Evolutionary conservation across 2,329 filamentous ascomycete species (phyloP).

Genomic region (Botrytis squamosa): DNA sequence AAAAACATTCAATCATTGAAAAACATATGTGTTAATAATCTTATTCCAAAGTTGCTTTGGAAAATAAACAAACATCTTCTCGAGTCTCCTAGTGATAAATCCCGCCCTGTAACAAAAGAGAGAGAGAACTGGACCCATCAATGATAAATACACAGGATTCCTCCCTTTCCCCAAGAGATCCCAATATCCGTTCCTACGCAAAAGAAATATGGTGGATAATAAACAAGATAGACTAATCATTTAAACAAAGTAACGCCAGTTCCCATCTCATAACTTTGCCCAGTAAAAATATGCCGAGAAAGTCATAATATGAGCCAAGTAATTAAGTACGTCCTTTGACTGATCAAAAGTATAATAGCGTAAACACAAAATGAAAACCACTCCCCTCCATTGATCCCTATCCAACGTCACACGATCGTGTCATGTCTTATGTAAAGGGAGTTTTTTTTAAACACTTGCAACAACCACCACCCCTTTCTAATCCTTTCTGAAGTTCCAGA

Average conservation of each 20-base stretch:
- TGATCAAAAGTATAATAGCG: slow-evolving; percentile 17
- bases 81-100: background rate
- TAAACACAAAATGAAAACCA: slow-evolving; percentile 5
- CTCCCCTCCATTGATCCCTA: slow-evolving; percentile 6
- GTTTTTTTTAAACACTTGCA: slow-evolving; percentile 14
- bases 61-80: background rate
- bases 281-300: background rate
- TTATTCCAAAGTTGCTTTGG: slow-evolving; percentile 1
- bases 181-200: background rate
- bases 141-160: slow-evolving; percentile 17
- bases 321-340: slow-evolving; percentile 16
- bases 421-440: slow-evolving; percentile 12
- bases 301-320: slow-evolving; percentile 9
- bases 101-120: background rate
- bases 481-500: slow-evolving; percentile 19
- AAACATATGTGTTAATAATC: background rate
- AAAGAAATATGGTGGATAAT: slow-evolving; percentile 4
- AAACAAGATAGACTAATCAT: slow-evolving; percentile 13
- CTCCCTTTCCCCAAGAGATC: slow-evolving; percentile 4
- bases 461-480: slow-evolving; percentile 18
- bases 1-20: background rate
- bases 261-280: slow-evolving; percentile 8
- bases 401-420: slow-evolving; percentile 9
- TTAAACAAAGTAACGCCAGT: slow-evolving; percentile 10
- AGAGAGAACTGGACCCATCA: background rate